Evolutionary conservation across 306 rosid species (phyloP), one percentile per base, ranked within the genome.

Genomic region (Sicyos edulis): DNA sequence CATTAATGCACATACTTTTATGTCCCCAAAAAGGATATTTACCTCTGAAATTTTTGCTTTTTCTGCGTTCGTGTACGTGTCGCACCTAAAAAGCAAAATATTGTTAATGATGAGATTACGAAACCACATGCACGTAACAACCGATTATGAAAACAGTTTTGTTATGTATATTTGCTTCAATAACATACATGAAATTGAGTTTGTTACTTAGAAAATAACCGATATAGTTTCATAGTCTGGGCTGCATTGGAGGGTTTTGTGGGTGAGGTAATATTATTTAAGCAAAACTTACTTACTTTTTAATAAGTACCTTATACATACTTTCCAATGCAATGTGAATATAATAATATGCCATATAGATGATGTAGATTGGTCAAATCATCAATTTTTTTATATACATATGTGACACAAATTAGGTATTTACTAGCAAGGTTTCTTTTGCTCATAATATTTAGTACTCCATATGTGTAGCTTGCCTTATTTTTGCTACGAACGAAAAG

Each of bases 41-140:
- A 7, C 42, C 50, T 67, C 40, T 47, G 72, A 47, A 12, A 45
- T 69, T 10, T 26, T 52, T 70, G 22, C 50, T 53, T 53, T 68
- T 70, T 52, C 26, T 26, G 74, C 45, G n/a, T 58, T 6, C 56
- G 73, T 53, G 64, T 65, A 63, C 70, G 54, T 56, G 32, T 59
- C 19, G 74, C 45, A 68, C 47, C 45, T 69, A 50, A 47, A 69
- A 49, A 47, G 54, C 56, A 17, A 57, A 56, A 68, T 22, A 44
- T 19, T 19, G 32, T 10, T 75, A 65, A 75, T 75, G 2, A 42
- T 65, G 32, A 65, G 72, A 53, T 75, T 55, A 65, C 65, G 54
- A 76, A 76, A 76, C 59, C 58, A 65, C 79, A 67, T 67, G 79
- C 61, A 76, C 71, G 72, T 67, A 66, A 52, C 54, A 1, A 67